Evolutionary conservation across 108 stramenopile genomes (phyloP), one percentile per base, ranked within the genome.

Genomic region (Skeletonema potamos): DNA sequence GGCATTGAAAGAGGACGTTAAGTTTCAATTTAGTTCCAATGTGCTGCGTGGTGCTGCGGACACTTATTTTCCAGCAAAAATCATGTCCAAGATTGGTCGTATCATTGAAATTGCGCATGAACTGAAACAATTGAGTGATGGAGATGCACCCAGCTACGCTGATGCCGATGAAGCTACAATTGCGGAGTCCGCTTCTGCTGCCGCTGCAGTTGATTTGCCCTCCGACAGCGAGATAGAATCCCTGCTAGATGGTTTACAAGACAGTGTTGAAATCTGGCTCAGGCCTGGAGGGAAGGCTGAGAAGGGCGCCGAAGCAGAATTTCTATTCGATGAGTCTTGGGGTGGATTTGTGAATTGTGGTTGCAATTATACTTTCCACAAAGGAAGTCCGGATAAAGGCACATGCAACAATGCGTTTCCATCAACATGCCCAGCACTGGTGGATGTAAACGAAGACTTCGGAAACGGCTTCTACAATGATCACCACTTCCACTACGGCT

Each of bases 291-390:
- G 79, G 46, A 81, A 74, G 66, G 73, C 57, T 48, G 90, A 94
- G 68, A 96, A 95, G 6, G 90, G 88, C 9, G 92, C 77, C 0
- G 89, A 90, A 62, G 87, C 93, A 15, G 89, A 91, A 12, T 91
- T 96, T 58, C 76, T 98, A 6, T 98, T 92, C 66, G 97, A 98
- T 72, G 68, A 37, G 29, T 58, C 68, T 8, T 98, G 95, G 95
- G 96, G 96, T 9, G 97, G 97, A 3, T 73, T 98, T 56, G 85
- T 96, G 11, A 91, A 84, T 61, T 98, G 97, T 68, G 97, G 97
- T 0, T 98, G 97, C 70, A 62, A 70, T 15, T 96, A 91, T 62
- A 72, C 92, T 44, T 81, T 81, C 60, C 28, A 64, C 6, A 54
- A 74, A 30, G 73, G 58, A 34, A 57, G 33, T 48, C 68, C 37